phyloP scores from a whole-genome alignment of 345 rosid species.

The Bruguiera sexangula region DNA sequence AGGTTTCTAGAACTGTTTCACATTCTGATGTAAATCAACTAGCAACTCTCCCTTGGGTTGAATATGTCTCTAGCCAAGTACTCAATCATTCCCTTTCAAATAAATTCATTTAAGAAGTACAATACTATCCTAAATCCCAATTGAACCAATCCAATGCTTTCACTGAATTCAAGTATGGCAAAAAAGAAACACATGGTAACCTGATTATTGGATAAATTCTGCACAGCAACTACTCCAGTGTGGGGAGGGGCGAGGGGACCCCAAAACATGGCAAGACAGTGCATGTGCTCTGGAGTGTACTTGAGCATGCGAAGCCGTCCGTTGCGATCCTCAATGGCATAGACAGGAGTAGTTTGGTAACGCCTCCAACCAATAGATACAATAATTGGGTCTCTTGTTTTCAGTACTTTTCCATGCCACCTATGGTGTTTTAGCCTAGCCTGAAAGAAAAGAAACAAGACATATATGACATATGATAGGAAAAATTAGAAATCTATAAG shows the following conservation, averaged over 20 bases:
- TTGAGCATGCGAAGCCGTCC: slow-evolving; percentile 94
- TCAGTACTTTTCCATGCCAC: slow-evolving; percentile 88
- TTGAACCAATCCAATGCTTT: not conserved
- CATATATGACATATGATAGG: not conserved
- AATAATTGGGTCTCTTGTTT: slow-evolving; percentile 85
- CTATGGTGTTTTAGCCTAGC: slow-evolving; percentile 81
- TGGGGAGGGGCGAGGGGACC: slow-evolving; percentile 96
- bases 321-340: slow-evolving; percentile 75
- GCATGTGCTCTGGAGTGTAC: slow-evolving; percentile 96
- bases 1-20: too few relatives aligned
- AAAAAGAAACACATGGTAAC: slow-evolving; percentile 29
- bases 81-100: not conserved
- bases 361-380: slow-evolving; percentile 97
- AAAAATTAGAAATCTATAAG: not conserved
- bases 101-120: not conserved
- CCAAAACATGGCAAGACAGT: slow-evolving; percentile 94
- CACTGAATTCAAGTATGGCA: not conserved
- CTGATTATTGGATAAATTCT: slow-evolving; percentile 74
- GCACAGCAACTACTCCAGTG: slow-evolving; percentile 86
- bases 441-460: slow-evolving; percentile 34
- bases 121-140: not conserved
- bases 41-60: too few relatives aligned
- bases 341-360: slow-evolving; percentile 80
- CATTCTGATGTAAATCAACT: too few relatives aligned
- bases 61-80: not conserved